Percentiles rank a stretch among this genome's conserved stretches.
Evolutionary conservation across 257 asterid species (phyloP).

Genomic region (Linderniella brevidens): DNA sequence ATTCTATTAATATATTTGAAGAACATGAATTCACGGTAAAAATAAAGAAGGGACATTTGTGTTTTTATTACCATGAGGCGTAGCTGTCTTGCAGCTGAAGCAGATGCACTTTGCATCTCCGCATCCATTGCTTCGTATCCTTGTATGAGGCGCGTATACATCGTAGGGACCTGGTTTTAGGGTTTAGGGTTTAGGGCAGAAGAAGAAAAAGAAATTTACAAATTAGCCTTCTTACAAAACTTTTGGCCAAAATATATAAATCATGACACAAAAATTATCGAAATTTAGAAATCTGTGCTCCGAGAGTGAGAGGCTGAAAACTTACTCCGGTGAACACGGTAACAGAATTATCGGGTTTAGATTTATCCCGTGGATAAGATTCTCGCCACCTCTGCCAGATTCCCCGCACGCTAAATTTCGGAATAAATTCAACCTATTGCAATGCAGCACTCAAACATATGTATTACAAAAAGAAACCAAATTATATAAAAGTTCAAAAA

Average conservation of each 20-base stretch:
- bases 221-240: too few relatives aligned
- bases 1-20: too few relatives aligned
- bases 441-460: not conserved
- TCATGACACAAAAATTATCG: too few relatives aligned
- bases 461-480: not conserved
- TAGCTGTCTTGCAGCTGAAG: conserved; percentile 63
- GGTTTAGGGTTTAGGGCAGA: too few relatives aligned
- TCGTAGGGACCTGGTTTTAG: conserved; percentile 98
- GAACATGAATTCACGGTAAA: not conserved
- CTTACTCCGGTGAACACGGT: conserved; percentile 92
- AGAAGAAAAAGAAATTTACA: too few relatives aligned
- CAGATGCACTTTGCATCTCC: conserved; percentile 44
- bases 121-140: conserved; percentile 89
- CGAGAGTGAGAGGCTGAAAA: conserved; percentile 8
- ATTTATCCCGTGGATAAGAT: conserved; percentile 52
- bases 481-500: too few relatives aligned
- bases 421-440: conserved; percentile 75
- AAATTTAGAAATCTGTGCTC: too few relatives aligned
- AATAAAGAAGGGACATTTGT: conserved; percentile 6
- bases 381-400: conserved; percentile 98
- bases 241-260: too few relatives aligned
- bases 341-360: conserved; percentile 28
- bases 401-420: conserved; percentile 91
- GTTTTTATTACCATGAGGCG: conserved; percentile 73
- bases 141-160: conserved; percentile 89